These are phyloP conservation scores for Flaveria trinervia DNA, from an alignment of 129 eudicot genomes.

Conservation along the genomic window DNA sequence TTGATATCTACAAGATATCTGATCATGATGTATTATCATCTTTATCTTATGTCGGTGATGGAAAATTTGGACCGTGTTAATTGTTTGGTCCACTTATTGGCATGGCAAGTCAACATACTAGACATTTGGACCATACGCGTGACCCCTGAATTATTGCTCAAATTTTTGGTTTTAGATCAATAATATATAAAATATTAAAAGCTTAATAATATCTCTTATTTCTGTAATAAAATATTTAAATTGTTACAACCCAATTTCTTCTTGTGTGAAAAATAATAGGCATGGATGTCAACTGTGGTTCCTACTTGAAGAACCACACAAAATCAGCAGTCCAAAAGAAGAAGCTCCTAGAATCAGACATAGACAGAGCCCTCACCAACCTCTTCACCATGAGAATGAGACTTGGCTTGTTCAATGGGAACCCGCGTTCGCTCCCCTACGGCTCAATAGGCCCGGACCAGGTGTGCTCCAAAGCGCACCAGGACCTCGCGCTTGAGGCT, in stretches of 20 bases:
- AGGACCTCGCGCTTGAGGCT: constrained; percentile 80
- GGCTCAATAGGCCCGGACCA: constrained; percentile 63
- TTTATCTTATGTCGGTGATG: constrained; percentile 8
- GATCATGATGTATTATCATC: constrained; percentile 6
- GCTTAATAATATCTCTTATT: not conserved
- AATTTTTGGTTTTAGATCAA: not conserved
- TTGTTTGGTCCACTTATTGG: constrained; percentile 34
- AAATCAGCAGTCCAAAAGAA: constrained; percentile 81
- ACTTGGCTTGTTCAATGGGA: constrained; percentile 79
- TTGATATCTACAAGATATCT: not conserved
- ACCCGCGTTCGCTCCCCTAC: constrained; percentile 46
- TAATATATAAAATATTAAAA: not conserved
- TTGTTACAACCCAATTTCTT: not conserved
- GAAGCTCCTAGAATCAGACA: constrained; percentile 50
- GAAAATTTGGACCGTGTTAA: constrained; percentile 34
- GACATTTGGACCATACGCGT: constrained; percentile 34
- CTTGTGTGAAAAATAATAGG: constrained; percentile 42
- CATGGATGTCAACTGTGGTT: constrained; percentile 92
- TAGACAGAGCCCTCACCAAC: constrained; percentile 87
- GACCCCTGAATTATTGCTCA: constrained; percentile 22
- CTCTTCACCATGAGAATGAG: constrained; percentile 83
- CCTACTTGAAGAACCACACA: constrained; percentile 63
- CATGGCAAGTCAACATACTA: constrained; percentile 27
- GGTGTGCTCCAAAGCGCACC: constrained; percentile 73
- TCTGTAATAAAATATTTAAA: too few relatives aligned